Percentiles rank a stretch among this genome's conserved stretches.
Conservation (phyloP, 139 green algal species). For the Nannochloris sp. region DNA sequence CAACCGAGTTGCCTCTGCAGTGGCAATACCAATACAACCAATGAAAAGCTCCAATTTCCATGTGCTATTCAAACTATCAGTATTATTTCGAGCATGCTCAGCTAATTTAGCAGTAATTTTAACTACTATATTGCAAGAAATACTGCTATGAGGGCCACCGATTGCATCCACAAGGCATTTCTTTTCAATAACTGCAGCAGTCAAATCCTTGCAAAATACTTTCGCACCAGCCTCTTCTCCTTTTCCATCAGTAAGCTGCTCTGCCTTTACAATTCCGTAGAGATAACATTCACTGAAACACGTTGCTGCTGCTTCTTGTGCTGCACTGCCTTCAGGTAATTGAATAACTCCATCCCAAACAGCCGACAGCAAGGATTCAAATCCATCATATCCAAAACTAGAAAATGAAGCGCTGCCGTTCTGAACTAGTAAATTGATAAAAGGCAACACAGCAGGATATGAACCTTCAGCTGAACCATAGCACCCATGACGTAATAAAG, state of each 20-base stretch:
- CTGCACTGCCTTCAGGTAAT: not conserved
- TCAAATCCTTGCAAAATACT: constrained; percentile 5
- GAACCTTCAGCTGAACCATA: constrained; percentile 49
- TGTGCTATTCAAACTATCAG: not conserved
- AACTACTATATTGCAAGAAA: not conserved
- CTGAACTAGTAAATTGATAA: constrained; percentile 51
- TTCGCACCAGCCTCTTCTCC: not conserved
- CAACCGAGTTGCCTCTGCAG: no score
- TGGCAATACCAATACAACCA: not conserved
- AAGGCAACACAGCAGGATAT: constrained; percentile 54
- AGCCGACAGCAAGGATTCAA: not conserved
- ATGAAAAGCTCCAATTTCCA: not conserved
- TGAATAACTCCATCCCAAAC: constrained; percentile 10
- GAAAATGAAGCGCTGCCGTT: no score
- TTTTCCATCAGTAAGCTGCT: constrained; percentile 3
- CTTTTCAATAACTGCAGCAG: no score
- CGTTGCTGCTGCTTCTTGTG: constrained; percentile 10
- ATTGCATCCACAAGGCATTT: no score
- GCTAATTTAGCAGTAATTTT: not conserved
- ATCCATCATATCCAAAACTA: not conserved
- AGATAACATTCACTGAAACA: constrained; percentile 40
- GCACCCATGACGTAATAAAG: constrained; percentile 57
- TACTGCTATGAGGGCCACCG: no score
- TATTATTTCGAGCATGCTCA: no score
- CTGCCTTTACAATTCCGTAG: constrained; percentile 19